Base-by-base conservation (phyloP, 257 asterid species). In the Solanum tarijense region DNA sequence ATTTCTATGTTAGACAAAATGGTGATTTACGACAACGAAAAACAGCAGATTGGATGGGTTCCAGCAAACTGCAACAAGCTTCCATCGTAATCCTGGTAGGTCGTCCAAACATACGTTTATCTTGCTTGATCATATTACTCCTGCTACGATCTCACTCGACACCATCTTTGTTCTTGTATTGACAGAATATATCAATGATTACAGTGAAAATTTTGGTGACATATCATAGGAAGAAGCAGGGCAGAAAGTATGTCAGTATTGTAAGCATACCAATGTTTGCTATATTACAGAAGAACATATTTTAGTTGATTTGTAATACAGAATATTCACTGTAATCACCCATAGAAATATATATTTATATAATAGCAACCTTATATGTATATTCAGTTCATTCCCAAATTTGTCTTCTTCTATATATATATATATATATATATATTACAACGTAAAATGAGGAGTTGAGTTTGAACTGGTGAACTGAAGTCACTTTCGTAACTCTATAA, bases 21-120 rank as follows among this genome's bases (percentile, higher is more conserved):
- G 89, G 98, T 97, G 94, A 92, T 97, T 72, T 97, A 95, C 39
- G 98, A 97, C 84, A 94, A 97, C 39, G 99, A 97, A 91, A 94
- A 88, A 27, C 94, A 88, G 84, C 92, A 60, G 87, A 90, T 97
- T 16, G 99, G 99, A 87, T 97, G 99, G 99, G 91, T 73, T 82
- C 74, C 90, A 23, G 91, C 90, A 39, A 92, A 91, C 90, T 92
- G 94, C 87, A 69, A 90, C 88, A 89, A 88, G 88, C 91, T 91
- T 74, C 92, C 93, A 38, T 91, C 62, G 90, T 13, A 0, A 88
- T 13, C 69, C 83, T 79, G 65, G 85, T 79, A 27, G 14, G 16
- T 27, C 25, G 9, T 73, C 82, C 48, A 34, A 58, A 78, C 62
- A 79, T 79, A 79, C 16, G 21, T 79, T 41, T 79, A 58, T 43